Evolutionary conservation across 148 eudicot species (phyloP), one percentile per base, ranked within the genome.

Genomic region (Suaeda aralocaspica): DNA sequence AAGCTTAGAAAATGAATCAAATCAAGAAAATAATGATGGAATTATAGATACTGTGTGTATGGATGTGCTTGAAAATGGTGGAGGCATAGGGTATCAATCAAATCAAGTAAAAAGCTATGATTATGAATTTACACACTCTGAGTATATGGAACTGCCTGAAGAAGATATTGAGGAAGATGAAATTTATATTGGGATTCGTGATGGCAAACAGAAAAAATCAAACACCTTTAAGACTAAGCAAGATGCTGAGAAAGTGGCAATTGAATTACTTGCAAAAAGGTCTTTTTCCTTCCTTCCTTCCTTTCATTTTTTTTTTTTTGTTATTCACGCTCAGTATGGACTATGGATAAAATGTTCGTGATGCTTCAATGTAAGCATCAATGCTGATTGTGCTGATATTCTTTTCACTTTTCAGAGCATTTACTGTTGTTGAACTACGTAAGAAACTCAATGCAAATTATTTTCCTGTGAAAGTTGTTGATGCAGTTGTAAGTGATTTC

Each of bases 401-500:
- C 1, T 72, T n/a, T 36, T 36, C 41, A 36, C 41, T 36, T 42
- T 71, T 52, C 84, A 91, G 97, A 85, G 95, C 90, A 52, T 82
- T 42, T 79, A 85, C 95, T 51, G 83, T 83, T 36, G 79, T 83
- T 70, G 97, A 91, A 77, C 82, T 92, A 63, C 83, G 81, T 64
- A 92, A 85, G 86, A 92, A 90, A 80, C 83, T 92, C 70, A 74
- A 7, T 29, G 92, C 84, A 19, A 89, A 82, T 75, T 79, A 64
- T 53, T 84, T 86, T 77, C 78, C 85, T 26, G 74, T 61, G 76
- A 48, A 74, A 74, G 74, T 77, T 63, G 78, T 89, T 53, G 85
- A 89, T 67, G 75, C 72, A 46, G 91, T 94, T 64, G 31, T 94
- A 46, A 48, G 41, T 67, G 87, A 94, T 80, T 83, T 94, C 64